These are phyloP conservation scores for Lachnellula arida DNA, from an alignment of 2,329 filamentous ascomycete species.

Conservation along the genomic window DNA sequence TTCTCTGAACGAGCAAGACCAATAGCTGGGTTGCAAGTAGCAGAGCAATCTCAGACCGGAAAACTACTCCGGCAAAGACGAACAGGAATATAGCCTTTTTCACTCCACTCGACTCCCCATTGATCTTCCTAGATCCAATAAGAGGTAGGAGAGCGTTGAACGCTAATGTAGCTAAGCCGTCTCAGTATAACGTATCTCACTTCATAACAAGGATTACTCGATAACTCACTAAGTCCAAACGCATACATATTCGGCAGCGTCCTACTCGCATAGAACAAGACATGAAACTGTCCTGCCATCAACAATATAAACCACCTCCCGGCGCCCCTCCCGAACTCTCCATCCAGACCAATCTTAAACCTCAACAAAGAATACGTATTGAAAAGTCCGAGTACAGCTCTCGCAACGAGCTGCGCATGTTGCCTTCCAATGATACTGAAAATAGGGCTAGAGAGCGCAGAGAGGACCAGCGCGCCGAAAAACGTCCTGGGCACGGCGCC, in stretches of 20 bases:
- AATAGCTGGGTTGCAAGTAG: constrained; percentile 65
- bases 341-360: constrained; percentile 60
- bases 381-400: constrained; percentile 70
- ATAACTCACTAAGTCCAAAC: constrained; percentile 69
- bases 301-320: constrained; percentile 77
- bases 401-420: constrained; percentile 58
- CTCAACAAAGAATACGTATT: constrained; percentile 67
- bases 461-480: constrained; percentile 71
- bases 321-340: constrained; percentile 62
- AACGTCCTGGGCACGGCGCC: constrained; percentile 92
- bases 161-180: constrained; percentile 57
- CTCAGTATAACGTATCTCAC: constrained; percentile 7
- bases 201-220: constrained; percentile 34
- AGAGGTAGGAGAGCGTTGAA: constrained; percentile 39
- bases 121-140: constrained; percentile 35
- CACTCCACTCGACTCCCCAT: constrained; percentile 42
- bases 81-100: constrained; percentile 68
- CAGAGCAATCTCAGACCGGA: constrained; percentile 84
- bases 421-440: constrained; percentile 51
- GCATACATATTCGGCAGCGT: constrained; percentile 97
- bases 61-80: constrained; percentile 75
- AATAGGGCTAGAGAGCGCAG: constrained; percentile 66
- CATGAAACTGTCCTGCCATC: constrained; percentile 82
- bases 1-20: constrained; percentile 55
- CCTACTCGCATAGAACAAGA: constrained; percentile 86